Percentiles rank a stretch among this genome's conserved stretches.
Evolutionary conservation across 2,329 filamentous ascomycete genomes (phyloP).

Genomic region (Cordyceps cateniannulata): DNA sequence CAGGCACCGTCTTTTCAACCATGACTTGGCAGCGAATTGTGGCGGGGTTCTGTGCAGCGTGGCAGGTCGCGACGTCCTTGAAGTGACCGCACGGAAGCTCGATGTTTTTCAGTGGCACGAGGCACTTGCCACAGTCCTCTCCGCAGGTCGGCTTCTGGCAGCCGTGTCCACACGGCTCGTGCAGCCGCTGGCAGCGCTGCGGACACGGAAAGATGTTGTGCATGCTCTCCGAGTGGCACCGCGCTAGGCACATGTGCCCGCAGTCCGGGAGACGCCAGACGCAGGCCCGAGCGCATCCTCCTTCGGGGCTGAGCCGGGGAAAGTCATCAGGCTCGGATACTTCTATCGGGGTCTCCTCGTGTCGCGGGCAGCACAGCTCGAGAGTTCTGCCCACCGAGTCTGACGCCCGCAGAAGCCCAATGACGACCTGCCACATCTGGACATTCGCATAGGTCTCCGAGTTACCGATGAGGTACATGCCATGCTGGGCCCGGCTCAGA

Average conservation of each 20-base stretch:
- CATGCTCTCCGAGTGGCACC: slow-evolving; percentile 39
- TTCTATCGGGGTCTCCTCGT: slow-evolving; percentile 42
- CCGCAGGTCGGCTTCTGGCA: slow-evolving; percentile 36
- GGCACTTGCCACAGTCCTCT: slow-evolving; percentile 28
- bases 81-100: slow-evolving; percentile 19
- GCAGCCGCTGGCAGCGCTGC: slow-evolving; percentile 34
- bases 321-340: slow-evolving; percentile 52
- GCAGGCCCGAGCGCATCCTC: slow-evolving; percentile 50
- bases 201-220: slow-evolving; percentile 39
- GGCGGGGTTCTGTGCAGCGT: neutral
- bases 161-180: slow-evolving; percentile 35
- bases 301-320: slow-evolving; percentile 47
- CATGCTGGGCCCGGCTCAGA: slow-evolving; percentile 57
- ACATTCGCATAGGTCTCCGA: slow-evolving; percentile 47
- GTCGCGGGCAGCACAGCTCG: slow-evolving; percentile 53
- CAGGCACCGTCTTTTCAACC: slow-evolving; percentile 8
- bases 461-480: slow-evolving; percentile 66
- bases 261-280: slow-evolving; percentile 35
- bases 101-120: slow-evolving; percentile 14
- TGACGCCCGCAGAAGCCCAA: slow-evolving; percentile 20
- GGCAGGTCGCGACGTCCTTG: slow-evolving; percentile 10
- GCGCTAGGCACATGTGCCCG: slow-evolving; percentile 37
- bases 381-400: slow-evolving; percentile 43
- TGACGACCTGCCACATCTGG: slow-evolving; percentile 44
- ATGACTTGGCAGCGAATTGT: slow-evolving; percentile 2